Conservation (phyloP, 2,329 filamentous ascomycete genomes). For the Aschersonia sp. region DNA sequence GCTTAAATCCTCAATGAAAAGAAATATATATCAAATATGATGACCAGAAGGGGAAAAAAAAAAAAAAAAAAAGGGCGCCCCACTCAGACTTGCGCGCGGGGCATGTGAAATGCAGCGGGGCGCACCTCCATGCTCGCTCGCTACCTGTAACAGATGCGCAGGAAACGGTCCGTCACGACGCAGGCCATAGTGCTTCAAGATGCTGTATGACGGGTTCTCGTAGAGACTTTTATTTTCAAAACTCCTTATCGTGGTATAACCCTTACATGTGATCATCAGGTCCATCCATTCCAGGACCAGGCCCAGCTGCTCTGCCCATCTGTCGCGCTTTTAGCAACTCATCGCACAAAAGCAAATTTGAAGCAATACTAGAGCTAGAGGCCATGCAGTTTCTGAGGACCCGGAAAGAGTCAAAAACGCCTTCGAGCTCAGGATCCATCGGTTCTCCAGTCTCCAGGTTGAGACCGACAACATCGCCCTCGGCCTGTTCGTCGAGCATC, state of each 20-base stretch:
- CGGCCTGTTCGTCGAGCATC: conserved; percentile 70
- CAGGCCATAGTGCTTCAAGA: no score
- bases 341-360: conserved; percentile 87
- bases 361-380: conserved; percentile 87
- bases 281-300: conserved; percentile 51
- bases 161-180: no score
- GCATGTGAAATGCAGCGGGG: no score
- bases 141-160: no score
- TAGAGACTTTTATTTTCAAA: no score
- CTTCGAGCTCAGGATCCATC: conserved; percentile 88
- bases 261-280: conserved; percentile 36
- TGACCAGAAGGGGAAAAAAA: no score
- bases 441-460: conserved; percentile 77
- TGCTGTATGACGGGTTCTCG: no score
- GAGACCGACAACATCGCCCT: conserved; percentile 76
- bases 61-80: no score
- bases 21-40: no score
- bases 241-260: background rate
- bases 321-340: conserved; percentile 95
- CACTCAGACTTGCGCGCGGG: no score
- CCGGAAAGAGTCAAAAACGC: conserved; percentile 91
- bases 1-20: no score
- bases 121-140: no score
- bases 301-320: conserved; percentile 59
- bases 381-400: conserved; percentile 88